Conservation (phyloP, 495 filamentous ascomycete species). For the Penicillium fimorum region DNA sequence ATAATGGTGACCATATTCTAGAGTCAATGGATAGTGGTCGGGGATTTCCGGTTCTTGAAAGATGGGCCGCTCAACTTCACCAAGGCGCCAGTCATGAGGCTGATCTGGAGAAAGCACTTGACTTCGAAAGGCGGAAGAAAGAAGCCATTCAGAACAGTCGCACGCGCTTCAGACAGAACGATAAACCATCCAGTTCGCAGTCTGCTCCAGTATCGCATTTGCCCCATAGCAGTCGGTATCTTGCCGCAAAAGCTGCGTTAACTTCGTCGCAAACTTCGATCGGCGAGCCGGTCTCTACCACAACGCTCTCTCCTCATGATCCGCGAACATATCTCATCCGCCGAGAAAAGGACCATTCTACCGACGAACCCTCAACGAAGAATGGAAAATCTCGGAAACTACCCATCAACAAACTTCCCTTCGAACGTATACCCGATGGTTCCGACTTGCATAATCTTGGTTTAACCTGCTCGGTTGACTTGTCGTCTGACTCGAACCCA, state of each 20-base stretch:
- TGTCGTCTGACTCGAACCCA: constrained; percentile 4
- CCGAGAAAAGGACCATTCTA: constrained; percentile 7
- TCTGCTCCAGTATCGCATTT: constrained; percentile 16
- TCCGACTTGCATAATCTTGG: constrained; percentile 28
- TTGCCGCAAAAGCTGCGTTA: constrained; percentile 40
- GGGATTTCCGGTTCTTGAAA: constrained; percentile 40
- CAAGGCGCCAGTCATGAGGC: constrained; percentile 18
- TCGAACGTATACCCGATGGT: constrained; percentile 39
- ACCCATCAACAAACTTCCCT: constrained; percentile 30
- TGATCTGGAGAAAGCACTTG: constrained; percentile 38
- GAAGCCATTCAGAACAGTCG: constrained; percentile 35
- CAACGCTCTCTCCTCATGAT: constrained; percentile 26
- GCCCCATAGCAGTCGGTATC: constrained; percentile 38
- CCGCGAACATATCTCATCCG: constrained; percentile 42
- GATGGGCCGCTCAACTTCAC: constrained; percentile 40
- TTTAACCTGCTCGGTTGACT: constrained; percentile 13
- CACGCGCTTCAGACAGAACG: constrained; percentile 13
- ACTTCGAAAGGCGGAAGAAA: constrained; percentile 45
- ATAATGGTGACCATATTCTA: background rate
- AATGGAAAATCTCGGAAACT: constrained; percentile 25
- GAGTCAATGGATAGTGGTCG: constrained; percentile 25
- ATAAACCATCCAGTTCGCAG: constrained; percentile 8
- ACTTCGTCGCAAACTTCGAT: constrained; percentile 13
- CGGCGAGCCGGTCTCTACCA: background rate
- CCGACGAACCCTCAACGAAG: constrained; percentile 5